Base-by-base conservation (phyloP, 2,329 filamentous ascomycete species). In the Sarocladium kiliense region DNA sequence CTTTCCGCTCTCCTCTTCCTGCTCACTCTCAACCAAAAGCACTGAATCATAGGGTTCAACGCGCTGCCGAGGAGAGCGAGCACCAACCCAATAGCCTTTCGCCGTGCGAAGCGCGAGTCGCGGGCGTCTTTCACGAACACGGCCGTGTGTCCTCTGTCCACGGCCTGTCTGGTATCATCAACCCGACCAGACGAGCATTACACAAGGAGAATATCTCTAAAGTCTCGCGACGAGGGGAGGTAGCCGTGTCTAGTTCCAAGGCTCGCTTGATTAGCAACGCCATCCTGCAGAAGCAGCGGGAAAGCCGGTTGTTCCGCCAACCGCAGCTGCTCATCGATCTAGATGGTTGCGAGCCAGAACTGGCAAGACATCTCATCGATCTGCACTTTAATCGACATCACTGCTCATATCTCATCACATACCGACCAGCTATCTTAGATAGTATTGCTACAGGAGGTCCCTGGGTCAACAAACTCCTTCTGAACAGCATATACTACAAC, bases 401-500 rank as follows among this genome's bases (percentile, higher is more conserved):
- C 50, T 66, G 65, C n/a, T 63, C 66, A 3, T 72, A 71, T 16
- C 64, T 73, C 1, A 61, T 72, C 10, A 66, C 69, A 0, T 73
- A 73, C 30, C 68, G 71, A 1, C 71, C 71, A 1, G 70, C 68
- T 1, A 68, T 73, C 10, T 72, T 71, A 65, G 67, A 72, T 30
- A 69, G 68, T 54, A 63, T 72, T 1, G 61, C 63, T 1, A 69
- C 64, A 19, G 65, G 65, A 0, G 63, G 63, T n/a, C 69, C 70
- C 1, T 73, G 66, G 27, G 62, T 63, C 10, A 73, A 71, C 26
- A 71, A 71, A 51, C 63, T 73, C 2, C 60, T 73, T 0, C 62
- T 73, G 14, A 73, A 73, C 56, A 67, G 70, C n/a, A 73, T 75
- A 9, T 75, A 71, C 59, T 72, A 68, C 44, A 69, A 67, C 10